These are phyloP conservation scores for Nyctanthes arbortristis DNA, from an alignment of 257 asterid genomes.

Conservation along the genomic window DNA sequence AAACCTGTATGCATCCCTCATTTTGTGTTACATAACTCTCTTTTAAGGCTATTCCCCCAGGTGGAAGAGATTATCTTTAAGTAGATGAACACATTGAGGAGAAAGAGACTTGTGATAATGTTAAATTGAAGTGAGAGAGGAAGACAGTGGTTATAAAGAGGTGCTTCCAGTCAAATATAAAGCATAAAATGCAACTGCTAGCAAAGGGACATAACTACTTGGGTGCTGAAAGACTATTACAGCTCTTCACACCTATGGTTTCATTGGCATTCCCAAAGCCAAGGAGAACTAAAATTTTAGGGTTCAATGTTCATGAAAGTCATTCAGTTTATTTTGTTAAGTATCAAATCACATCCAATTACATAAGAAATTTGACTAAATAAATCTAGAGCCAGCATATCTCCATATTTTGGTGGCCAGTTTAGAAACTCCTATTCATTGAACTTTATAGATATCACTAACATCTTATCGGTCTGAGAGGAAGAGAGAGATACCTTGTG, in stretches of 20 bases:
- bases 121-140: neutral
- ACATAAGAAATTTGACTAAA: neutral
- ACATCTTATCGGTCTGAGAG: slow-evolving; percentile 8
- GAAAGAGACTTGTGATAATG: neutral
- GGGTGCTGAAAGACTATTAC: neutral
- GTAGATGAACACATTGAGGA: neutral
- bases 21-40: neutral
- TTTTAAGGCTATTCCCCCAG: neutral
- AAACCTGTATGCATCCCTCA: neutral
- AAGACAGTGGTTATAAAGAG: neutral
- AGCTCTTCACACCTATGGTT: neutral
- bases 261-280: neutral
- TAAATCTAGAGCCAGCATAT: neutral
- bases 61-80: neutral
- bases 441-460: neutral
- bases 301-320: neutral
- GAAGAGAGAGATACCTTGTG: slow-evolving; percentile 61
- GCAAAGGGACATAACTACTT: too few species aligned
- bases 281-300: neutral
- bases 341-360: neutral
- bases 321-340: neutral
- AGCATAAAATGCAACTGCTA: neutral
- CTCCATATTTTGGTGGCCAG: neutral
- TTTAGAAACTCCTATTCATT: neutral
- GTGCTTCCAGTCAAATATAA: neutral